These are phyloP conservation scores for Metrosideros polymorpha DNA, from an alignment of 441 rosid species.

Conservation along the genomic window DNA sequence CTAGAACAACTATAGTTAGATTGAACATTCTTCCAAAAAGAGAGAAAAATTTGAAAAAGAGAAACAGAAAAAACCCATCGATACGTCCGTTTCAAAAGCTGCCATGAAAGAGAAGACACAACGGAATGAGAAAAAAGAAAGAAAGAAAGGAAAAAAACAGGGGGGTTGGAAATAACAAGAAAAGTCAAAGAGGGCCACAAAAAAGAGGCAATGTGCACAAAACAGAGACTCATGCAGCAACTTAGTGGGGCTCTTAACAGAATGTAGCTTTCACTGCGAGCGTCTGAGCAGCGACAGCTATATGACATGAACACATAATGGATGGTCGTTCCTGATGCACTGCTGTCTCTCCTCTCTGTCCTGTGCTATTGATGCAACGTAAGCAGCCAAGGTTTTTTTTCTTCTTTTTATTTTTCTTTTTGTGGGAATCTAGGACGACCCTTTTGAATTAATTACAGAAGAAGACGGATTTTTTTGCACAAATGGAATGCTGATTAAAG, in stretches of 20 bases:
- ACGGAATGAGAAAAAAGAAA: slow-evolving; percentile 15
- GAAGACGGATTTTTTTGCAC: neutral
- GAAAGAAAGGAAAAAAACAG: neutral
- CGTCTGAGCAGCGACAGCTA: slow-evolving; percentile 18
- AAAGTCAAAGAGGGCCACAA: neutral
- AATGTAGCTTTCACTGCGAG: neutral
- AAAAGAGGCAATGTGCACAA: neutral
- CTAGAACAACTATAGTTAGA: neutral
- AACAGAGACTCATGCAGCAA: neutral
- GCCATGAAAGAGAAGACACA: slow-evolving; percentile 9
- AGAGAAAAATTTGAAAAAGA: neutral
- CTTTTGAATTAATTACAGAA: slow-evolving; percentile 1
- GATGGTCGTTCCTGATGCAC: neutral
- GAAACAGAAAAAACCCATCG: neutral
- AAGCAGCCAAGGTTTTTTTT: neutral
- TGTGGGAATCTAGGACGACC: neutral
- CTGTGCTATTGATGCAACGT: neutral
- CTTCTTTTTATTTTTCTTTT: neutral
- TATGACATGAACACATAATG: neutral
- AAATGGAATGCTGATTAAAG: slow-evolving; percentile 7
- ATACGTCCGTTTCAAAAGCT: slow-evolving; percentile 21
- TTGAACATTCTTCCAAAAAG: neutral
- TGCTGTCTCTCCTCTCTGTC: neutral
- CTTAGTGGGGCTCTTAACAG: slow-evolving; percentile 3
- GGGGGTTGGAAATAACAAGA: slow-evolving; percentile 8